Evolutionary conservation across 148 eudicot genomes (phyloP).

Genomic region (Arbutus unedo): DNA sequence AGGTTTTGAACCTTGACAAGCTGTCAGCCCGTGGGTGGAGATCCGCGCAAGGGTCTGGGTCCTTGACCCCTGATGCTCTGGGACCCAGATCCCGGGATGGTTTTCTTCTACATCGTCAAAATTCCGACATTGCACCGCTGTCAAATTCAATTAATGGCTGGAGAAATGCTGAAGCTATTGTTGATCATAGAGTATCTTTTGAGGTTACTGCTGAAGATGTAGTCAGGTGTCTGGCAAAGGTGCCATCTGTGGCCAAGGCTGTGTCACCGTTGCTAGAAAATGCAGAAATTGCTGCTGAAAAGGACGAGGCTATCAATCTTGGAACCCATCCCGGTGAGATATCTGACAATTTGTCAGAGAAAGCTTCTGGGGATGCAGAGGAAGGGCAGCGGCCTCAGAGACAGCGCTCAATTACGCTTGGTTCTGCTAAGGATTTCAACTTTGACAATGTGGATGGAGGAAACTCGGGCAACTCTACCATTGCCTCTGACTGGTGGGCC

Average conservation of each 20-base stretch:
- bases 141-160: constrained; percentile 35
- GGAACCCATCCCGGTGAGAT: constrained; percentile 24
- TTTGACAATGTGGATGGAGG: constrained; percentile 64
- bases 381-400: constrained; percentile 54
- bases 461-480: constrained; percentile 37
- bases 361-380: constrained; percentile 37
- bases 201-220: constrained; percentile 83
- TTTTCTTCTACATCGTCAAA: constrained; percentile 43
- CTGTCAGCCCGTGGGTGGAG: constrained; percentile 50
- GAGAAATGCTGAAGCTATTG: constrained; percentile 35
- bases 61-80: constrained; percentile 64
- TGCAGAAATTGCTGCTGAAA: constrained; percentile 14
- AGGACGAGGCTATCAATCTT: constrained; percentile 25
- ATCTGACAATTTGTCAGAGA: constrained; percentile 20
- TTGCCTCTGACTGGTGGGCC: constrained; percentile 81
- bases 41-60: constrained; percentile 68
- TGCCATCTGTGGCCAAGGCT: constrained; percentile 47
- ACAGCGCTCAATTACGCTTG: constrained; percentile 73
- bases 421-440: constrained; percentile 86
- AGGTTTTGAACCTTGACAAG: constrained; percentile 52
- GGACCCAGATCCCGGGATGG: constrained; percentile 41
- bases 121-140: constrained; percentile 51
- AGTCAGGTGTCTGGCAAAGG: constrained; percentile 77
- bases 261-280: constrained; percentile 26
- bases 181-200: constrained; percentile 82